Evolutionary conservation across 2,329 filamentous ascomycete species (phyloP).

Genomic region (Didymella arachidicola): DNA sequence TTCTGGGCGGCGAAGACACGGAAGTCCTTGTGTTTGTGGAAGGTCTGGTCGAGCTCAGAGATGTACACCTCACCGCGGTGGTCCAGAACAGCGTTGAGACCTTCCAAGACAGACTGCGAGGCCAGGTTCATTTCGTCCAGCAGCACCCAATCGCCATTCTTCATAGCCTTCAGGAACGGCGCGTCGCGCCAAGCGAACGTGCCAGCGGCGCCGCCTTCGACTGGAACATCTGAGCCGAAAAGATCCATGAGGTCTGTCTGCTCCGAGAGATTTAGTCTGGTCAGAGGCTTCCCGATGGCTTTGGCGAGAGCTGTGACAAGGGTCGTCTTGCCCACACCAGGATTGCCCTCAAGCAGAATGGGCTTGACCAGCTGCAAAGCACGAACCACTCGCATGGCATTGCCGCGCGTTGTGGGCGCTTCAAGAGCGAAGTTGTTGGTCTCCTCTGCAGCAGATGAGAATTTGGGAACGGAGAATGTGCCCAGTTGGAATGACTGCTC

Average conservation of each 20-base stretch:
- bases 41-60: conserved; percentile 92
- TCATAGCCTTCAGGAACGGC: conserved; percentile 95
- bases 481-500: conserved; percentile 71
- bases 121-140: conserved; percentile 99
- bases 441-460: conserved; percentile 53
- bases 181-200: conserved; percentile 96
- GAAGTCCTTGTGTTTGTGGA: conserved; percentile 87
- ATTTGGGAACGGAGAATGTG: conserved; percentile 72
- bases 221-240: conserved; percentile 94
- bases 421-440: conserved; percentile 78
- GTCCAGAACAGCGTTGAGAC: conserved; percentile 94
- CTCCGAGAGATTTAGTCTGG: conserved; percentile 95
- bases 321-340: conserved; percentile 98
- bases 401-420: conserved; percentile 87
- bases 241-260: conserved; percentile 98
- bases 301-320: conserved; percentile 84
- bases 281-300: conserved; percentile 81
- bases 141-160: conserved; percentile 93
- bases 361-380: conserved; percentile 90
- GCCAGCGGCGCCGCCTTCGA: conserved; percentile 89
- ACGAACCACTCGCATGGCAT: conserved; percentile 88
- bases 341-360: conserved; percentile 92
- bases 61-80: conserved; percentile 96
- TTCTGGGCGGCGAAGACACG: conserved; percentile 97
- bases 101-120: conserved; percentile 94